Conservation (phyloP, 2,329 filamentous ascomycete genomes). For the Kalmusia sp. region DNA sequence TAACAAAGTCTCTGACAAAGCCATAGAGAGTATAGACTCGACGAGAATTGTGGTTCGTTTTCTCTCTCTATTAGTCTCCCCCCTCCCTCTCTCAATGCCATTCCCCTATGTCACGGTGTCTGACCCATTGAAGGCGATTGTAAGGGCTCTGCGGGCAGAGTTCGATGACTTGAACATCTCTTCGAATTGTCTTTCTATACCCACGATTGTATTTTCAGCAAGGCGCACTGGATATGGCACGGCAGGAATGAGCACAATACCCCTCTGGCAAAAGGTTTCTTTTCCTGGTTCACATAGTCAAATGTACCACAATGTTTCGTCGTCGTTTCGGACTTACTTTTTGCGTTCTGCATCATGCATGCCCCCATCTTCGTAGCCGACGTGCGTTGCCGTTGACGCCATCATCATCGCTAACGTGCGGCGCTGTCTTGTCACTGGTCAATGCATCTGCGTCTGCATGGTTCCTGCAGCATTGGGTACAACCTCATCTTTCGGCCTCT, state of each 20-base stretch:
- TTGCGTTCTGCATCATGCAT: conserved; percentile 14
- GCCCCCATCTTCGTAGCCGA: conserved; percentile 11
- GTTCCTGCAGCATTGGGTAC: conserved; percentile 22
- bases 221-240: conserved; percentile 31
- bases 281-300: conserved; percentile 28
- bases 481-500: conserved; percentile 20
- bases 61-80: too few relatives aligned
- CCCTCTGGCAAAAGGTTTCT: conserved; percentile 34
- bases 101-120: conserved; percentile 2
- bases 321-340: conserved; percentile 10
- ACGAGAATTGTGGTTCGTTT: conserved; percentile 56
- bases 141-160: conserved; percentile 32
- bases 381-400: conserved; percentile 12
- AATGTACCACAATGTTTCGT: conserved; percentile 34
- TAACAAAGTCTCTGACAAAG: conserved; percentile 15
- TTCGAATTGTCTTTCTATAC: conserved; percentile 13
- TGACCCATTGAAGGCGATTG: conserved; percentile 42
- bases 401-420: conserved; percentile 25
- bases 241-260: conserved; percentile 39
- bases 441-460: conserved; percentile 19
- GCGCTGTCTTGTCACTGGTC: conserved; percentile 21
- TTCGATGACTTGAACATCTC: conserved; percentile 16
- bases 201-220: conserved; percentile 25
- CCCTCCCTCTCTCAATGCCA: background rate
- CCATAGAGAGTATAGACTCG: conserved; percentile 55